These are phyloP conservation scores for Castanea sativa DNA, from an alignment of 306 rosid genomes.

Conservation along the genomic window DNA sequence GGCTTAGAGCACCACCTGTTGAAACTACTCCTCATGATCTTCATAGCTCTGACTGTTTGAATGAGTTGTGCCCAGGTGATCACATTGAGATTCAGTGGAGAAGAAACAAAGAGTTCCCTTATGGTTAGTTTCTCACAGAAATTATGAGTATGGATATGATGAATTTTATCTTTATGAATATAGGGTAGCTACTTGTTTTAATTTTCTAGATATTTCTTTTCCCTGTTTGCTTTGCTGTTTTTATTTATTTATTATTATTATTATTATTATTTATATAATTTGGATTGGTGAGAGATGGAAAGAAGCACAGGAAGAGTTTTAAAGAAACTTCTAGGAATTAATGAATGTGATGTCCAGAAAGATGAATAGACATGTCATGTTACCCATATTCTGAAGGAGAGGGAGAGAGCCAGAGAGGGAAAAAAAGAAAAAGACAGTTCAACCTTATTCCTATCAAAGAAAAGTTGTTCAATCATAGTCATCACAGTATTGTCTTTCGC, in stretches of 20 bases:
- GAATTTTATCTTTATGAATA: neutral
- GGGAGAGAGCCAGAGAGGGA: neutral
- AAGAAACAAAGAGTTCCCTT: conserved; percentile 90
- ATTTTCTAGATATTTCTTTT: conserved; percentile 6
- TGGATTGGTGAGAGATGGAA: neutral
- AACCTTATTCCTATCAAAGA: conserved; percentile 12
- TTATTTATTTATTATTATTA: neutral
- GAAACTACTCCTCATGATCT: conserved; percentile 77
- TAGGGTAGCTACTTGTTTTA: neutral
- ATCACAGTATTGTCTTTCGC: conserved; percentile 1
- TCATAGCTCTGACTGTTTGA: conserved; percentile 70
- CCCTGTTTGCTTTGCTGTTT: neutral
- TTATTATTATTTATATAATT: neutral
- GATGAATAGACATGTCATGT: conserved; percentile 8
- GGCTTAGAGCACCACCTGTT: conserved; percentile 79
- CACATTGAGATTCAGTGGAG: conserved; percentile 96
- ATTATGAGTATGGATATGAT: neutral
- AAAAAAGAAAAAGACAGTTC: neutral
- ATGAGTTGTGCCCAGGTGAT: conserved; percentile 75
- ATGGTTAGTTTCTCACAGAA: conserved; percentile 57
- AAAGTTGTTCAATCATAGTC: conserved; percentile 19
- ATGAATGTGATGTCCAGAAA: conserved; percentile 3
- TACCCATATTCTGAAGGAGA: neutral
- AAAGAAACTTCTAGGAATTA: neutral
- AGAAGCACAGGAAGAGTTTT: neutral